Percentiles rank a stretch among this genome's conserved stretches.
Conservation (phyloP, 768 basidiomycete species). For the Xerocomus brunneocitrinus region DNA sequence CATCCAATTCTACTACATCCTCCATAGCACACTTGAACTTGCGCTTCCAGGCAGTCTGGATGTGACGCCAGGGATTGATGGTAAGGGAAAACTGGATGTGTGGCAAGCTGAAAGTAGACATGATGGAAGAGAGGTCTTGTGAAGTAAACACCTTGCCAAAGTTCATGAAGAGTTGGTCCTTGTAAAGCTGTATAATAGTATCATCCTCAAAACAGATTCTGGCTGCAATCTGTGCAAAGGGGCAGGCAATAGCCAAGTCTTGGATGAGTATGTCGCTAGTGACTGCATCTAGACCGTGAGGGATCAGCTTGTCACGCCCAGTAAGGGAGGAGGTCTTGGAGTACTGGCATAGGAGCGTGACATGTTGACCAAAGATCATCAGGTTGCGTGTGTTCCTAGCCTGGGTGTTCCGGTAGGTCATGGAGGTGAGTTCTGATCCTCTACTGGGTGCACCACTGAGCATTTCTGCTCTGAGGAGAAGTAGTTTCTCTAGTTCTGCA, state of each 20-base stretch:
- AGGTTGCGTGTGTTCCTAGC: neutral
- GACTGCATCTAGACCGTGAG: neutral
- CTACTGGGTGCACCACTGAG: conserved; percentile 15
- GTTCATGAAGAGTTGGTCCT: conserved; percentile 17
- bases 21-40: neutral
- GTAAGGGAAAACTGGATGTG: neutral
- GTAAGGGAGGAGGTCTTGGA: neutral
- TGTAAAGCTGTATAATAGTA: neutral
- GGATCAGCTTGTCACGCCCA: neutral
- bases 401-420: neutral
- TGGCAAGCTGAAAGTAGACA: neutral
- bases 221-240: neutral
- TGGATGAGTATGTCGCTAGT: neutral
- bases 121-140: neutral
- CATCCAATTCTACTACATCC: neutral
- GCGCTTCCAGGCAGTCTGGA: conserved; percentile 3
- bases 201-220: neutral
- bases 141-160: neutral
- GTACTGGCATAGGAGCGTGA: neutral
- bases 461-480: conserved; percentile 3
- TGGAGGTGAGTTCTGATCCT: conserved; percentile 1
- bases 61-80: conserved; percentile 1
- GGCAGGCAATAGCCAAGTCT: neutral
- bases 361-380: neutral
- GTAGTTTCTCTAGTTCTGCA: conserved; percentile 3